A percentile compares a stretch with the other conserved stretches of the same genome.
Evolutionary conservation across 106 monocot genomes (phyloP).

Genomic region (Ottelia alismoides): DNA sequence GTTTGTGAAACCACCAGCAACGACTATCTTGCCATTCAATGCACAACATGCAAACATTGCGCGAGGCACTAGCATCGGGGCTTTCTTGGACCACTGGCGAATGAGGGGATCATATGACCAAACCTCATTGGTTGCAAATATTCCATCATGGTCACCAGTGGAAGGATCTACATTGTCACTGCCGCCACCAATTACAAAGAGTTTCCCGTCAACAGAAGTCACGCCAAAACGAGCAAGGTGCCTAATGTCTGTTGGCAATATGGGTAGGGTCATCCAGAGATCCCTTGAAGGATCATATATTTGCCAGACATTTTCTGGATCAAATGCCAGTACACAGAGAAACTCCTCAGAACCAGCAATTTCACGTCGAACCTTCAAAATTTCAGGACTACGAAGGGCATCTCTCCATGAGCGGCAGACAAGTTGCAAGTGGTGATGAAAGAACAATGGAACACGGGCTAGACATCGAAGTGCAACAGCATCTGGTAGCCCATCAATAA

Average conservation of each 20-base stretch:
- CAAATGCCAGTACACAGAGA: conserved; percentile 81
- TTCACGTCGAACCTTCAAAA: conserved; percentile 45
- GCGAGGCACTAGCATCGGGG: conserved; percentile 67
- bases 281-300: conserved; percentile 76
- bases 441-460: conserved; percentile 79
- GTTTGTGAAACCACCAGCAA: conserved; percentile 90
- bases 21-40: conserved; percentile 68
- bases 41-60: conserved; percentile 94
- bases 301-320: conserved; percentile 91
- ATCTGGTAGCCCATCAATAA: conserved; percentile 87
- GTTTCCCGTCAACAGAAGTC: conserved; percentile 64
- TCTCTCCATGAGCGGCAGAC: conserved; percentile 68
- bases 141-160: conserved; percentile 85
- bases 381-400: conserved; percentile 37
- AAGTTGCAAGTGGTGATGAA: conserved; percentile 36
- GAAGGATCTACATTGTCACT: conserved; percentile 71
- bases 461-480: conserved; percentile 71
- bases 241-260: conserved; percentile 70
- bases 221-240: conserved; percentile 88
- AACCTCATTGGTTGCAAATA: conserved; percentile 87
- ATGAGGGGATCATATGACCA: conserved; percentile 78
- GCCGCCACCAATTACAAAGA: conserved; percentile 92
- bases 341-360: conserved; percentile 52
- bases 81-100: conserved; percentile 33
- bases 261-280: conserved; percentile 73